These are phyloP conservation scores for Marsdenia floribunda DNA, from an alignment of 257 asterid species.

Conservation along the genomic window DNA sequence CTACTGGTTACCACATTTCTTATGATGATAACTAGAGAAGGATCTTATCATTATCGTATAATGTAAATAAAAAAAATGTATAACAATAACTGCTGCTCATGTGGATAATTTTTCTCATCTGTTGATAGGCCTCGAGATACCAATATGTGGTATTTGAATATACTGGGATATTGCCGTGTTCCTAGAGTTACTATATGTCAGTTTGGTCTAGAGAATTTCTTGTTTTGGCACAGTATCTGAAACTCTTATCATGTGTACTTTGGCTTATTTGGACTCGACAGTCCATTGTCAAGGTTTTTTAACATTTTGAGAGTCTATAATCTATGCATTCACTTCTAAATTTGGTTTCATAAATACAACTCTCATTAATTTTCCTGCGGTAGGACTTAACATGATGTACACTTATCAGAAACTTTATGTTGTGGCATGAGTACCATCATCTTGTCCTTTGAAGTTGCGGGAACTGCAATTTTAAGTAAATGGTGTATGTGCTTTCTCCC, in stretches of 20 bases:
- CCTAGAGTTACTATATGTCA: background rate
- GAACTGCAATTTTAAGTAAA: background rate
- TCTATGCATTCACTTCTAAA: background rate
- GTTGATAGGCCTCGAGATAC: background rate
- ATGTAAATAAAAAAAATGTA: slow-evolving; percentile 1
- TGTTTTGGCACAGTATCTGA: background rate
- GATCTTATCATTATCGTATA: background rate
- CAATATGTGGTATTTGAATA: background rate
- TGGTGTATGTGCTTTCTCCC: background rate
- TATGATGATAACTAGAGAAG: slow-evolving; percentile 48
- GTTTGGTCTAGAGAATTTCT: background rate
- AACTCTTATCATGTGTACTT: background rate
- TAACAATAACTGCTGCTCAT: background rate
- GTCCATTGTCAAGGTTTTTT: background rate
- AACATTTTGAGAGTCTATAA: background rate
- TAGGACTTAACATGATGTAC: background rate
- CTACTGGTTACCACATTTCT: slow-evolving; percentile 57
- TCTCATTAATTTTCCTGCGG: background rate
- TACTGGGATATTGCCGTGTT: background rate
- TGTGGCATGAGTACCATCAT: background rate
- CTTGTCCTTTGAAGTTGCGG: background rate
- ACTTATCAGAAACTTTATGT: background rate
- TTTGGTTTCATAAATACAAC: background rate
- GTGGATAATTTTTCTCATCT: background rate
- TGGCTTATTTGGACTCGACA: background rate